Evolutionary conservation across 805 yeast species (phyloP), one percentile per base, ranked within the genome.

Genomic region (Deakozyma indianensis): DNA sequence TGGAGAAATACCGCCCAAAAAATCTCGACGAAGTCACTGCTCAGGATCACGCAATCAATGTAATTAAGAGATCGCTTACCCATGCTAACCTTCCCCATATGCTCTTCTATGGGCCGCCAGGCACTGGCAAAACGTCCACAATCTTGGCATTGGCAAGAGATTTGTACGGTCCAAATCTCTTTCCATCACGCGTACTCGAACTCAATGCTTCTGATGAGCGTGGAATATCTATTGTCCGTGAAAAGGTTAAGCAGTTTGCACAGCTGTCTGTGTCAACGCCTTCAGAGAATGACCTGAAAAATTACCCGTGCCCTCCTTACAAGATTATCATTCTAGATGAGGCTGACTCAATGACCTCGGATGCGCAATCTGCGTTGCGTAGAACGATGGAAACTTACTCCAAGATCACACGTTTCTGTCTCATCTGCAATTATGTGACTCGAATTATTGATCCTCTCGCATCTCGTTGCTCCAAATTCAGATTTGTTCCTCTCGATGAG

Each of bases 141-240:
- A 81, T 86, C 52, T 73, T 82, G 21, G 96, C 96, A 1, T 64
- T 88, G 47, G 95, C 96, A 1, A 70, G 77, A 47, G 95, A 87
- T 56, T 75, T 88, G 5, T 88, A 82, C 58, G 99, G 98, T 2
- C 96, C 97, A 63, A 75, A 77, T 51, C 70, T 74, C 50, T 84
- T 83, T 60, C 76, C 73, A 54, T 83, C 86, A 57, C 87, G 88
- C 88, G 96, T 92, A 1, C 66, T 92, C 46, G 98, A 92, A 60
- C 71, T 92, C 61, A 92, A 92, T 64, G 98, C 98, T 3, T 81
- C 94, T 3, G 98, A 92, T 62, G 98, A 92, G 62, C 76, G 98
- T 65, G 98, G 98, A 52, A 92, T 92, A 53, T 95, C 86, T 55
- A 96, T 92, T 41, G 97, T 92, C n/a, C 75, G 99, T 51, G 92